Conservation (phyloP, 768 basidiomycete genomes). For the Panus rudis region DNA sequence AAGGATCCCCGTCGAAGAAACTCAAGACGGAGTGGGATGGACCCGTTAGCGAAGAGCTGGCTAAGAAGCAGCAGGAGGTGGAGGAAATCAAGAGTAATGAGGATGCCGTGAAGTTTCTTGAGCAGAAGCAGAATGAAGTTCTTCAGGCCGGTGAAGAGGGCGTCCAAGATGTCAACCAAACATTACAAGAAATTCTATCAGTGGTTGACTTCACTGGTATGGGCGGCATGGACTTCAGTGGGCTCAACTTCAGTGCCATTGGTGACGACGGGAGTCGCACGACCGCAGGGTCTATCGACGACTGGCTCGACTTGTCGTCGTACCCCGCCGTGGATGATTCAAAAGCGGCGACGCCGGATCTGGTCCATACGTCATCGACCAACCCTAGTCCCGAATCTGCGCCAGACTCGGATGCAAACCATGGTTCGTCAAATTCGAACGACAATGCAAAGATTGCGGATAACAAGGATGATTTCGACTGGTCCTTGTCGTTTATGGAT, state of each 20-base stretch:
- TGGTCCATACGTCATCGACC: constrained; percentile 62
- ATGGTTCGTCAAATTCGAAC: constrained; percentile 34
- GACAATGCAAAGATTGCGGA: constrained; percentile 34
- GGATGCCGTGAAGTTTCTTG: constrained; percentile 55
- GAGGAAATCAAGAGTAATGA: constrained; percentile 57
- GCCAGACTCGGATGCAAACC: constrained; percentile 49
- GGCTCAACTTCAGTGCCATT: too few relatives aligned
- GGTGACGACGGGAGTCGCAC: too few relatives aligned
- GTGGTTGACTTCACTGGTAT: constrained; percentile 26
- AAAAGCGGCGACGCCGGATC: constrained; percentile 70
- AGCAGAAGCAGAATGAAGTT: constrained; percentile 47
- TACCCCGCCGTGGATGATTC: constrained; percentile 43
- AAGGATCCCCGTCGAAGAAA: constrained; percentile 67
- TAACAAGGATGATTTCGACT: constrained; percentile 38
- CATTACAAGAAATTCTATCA: constrained; percentile 55
- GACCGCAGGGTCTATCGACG: constrained; percentile 20
- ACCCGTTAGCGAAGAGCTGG: constrained; percentile 42
- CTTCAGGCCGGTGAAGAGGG: constrained; percentile 34
- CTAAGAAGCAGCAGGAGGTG: constrained; percentile 31
- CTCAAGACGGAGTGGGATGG: constrained; percentile 67
- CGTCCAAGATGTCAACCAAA: constrained; percentile 33
- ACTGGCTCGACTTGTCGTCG: constrained; percentile 11
- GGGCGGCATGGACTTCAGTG: constrained; percentile 26
- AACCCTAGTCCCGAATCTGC: constrained; percentile 74
- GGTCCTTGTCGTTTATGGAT: constrained; percentile 47